phyloP scores from a whole-genome alignment of 441 rosid genomes.

The Breynia disticha region DNA sequence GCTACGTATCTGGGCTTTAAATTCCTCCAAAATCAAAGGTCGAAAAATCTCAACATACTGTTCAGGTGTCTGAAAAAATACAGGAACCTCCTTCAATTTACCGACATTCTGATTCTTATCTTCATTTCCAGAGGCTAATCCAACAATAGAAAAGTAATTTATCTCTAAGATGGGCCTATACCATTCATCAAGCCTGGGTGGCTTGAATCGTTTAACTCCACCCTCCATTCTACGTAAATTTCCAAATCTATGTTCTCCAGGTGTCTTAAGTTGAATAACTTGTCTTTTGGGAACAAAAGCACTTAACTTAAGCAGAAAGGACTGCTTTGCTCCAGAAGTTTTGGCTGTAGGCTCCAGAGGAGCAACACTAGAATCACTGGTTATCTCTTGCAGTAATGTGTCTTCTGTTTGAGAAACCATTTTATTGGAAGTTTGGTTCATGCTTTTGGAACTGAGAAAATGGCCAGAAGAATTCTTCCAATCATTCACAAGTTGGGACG shows the following conservation, averaged over 20 bases:
- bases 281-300: constrained; percentile 68
- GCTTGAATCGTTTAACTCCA: constrained; percentile 72
- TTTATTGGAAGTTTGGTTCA: constrained; percentile 25
- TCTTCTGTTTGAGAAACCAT: constrained; percentile 31
- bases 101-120: constrained; percentile 31
- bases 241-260: constrained; percentile 48
- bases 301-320: constrained; percentile 36
- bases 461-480: constrained; percentile 28
- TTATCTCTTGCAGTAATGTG: constrained; percentile 43
- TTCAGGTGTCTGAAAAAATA: constrained; percentile 76
- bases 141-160: constrained; percentile 76
- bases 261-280: constrained; percentile 84
- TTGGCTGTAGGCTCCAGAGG: constrained; percentile 43
- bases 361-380: constrained; percentile 35
- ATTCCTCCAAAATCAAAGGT: constrained; percentile 95
- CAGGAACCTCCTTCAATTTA: constrained; percentile 78
- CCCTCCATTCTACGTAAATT: constrained; percentile 45
- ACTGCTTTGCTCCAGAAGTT: constrained; percentile 34
- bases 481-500: constrained; percentile 25
- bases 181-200: constrained; percentile 94
- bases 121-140: constrained; percentile 44
- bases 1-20: constrained; percentile 86
- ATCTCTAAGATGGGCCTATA: constrained; percentile 82
- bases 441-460: constrained; percentile 21
- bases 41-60: constrained; percentile 74